Base-by-base conservation (phyloP, 2,329 filamentous ascomycete genomes). In the Cladophialophora chaetospira region DNA sequence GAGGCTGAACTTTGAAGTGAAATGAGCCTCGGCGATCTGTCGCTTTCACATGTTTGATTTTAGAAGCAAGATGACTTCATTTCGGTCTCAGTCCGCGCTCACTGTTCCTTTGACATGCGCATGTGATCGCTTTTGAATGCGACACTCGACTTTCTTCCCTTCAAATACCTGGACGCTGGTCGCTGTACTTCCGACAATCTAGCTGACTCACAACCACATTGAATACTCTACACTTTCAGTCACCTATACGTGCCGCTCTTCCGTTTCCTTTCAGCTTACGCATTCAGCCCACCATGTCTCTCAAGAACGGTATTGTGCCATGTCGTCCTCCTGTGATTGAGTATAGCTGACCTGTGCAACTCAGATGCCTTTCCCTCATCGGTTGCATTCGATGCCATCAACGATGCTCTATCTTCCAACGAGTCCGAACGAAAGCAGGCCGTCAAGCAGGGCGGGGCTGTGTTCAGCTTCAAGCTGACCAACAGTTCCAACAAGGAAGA, bases 391-490 rank as follows among this genome's bases (percentile, higher is more conserved):
- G 94, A 99, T 72, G 82, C 80, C 69, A 97, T 99, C 81, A 84
- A 89, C 74, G 71, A 77, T 52, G 83, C 86, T 50, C 86, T 99
- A 63, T 76, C 80, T 69, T 73, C 81, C 68, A 84, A 82, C 73
- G 85, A 88, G 25, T 82, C 83, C 64, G 89, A 91, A 69, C 86
- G 87, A 76, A 88, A 95, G 78, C 87, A 91, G 65, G 92, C 93
- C 66, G 87, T 97, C 75, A 93, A 95, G 77, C 85, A 91, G 72
- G 93, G 86, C 71, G 88, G 88, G 68, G 91, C 88, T 60, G 80
- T 97, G 73, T 97, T 96, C 73, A 87, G 87, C 60, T 97, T 99
- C 78, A 91, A 85, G 53, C 80, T 99, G 65, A 97, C 96, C 82
- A 99, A 99, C 82, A 75, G 79, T 57, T 81, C 81, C 21, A 91